Base-by-base conservation (phyloP, 73 alveolate species). In the Paramecium primaurelia region DNA sequence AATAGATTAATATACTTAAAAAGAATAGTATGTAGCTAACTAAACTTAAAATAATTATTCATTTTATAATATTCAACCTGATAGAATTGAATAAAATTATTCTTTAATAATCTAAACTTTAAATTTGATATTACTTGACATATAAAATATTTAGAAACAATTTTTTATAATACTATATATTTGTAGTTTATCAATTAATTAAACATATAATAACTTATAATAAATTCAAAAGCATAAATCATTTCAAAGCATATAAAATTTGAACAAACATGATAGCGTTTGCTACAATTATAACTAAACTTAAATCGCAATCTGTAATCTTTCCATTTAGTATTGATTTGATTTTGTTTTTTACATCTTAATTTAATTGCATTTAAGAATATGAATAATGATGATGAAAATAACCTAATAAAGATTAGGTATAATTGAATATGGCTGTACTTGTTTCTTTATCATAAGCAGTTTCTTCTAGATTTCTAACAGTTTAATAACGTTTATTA, bases 361-460 rank as follows among this genome's bases (percentile, higher is more conserved):
- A 12, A 49, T 40, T 28, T 73, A 80, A 80, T 25, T 36, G 14
- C 71, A 80, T 45, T 30, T 6, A 28, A 14, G 49, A 25, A 37
- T 73, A 73, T 34, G 58, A 40, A 73, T 73, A 73, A 26, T 49
- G 26, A 80, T 80, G 91, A 45, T 80, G 75, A 14, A 40, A 80
- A 44, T 80, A 80, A 6, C 91, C 91, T 11, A 80, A 36, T 20
- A 45, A 25, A 6, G 71, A 49, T 80, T 80, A 49, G 25, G 91
- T 42, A 45, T 80, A 80, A 49, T 80, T 32, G 8, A 80, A 44
- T 40, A 80, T 80, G 3, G 45, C 51, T 12, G 11, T 80, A 5
- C 91, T 44, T 25, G 32, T 80, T 47, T 80, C 25, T 49, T 45
- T 80, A 18, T 80, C 51, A 80, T 40, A 40, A 44, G 16, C 2